Conservation (phyloP, 805 yeast genomes). For the Hanseniaspora meyeri region DNA sequence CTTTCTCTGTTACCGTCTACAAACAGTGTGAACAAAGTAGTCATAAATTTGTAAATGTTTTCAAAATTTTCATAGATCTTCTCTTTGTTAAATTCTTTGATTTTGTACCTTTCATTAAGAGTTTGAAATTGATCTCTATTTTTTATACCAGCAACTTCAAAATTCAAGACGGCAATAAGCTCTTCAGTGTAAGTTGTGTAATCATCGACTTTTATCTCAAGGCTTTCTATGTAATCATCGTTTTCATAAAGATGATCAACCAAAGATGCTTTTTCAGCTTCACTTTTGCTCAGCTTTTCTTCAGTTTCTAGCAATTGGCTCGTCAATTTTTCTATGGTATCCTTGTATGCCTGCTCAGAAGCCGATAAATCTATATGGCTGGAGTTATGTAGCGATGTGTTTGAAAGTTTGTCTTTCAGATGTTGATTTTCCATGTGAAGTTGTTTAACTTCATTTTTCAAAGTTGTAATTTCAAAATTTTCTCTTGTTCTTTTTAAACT, state of each 20-base stretch:
- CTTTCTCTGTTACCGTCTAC: slow-evolving; percentile 8
- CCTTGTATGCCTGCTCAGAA: not conserved
- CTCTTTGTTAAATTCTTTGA: not conserved
- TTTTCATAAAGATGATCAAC: not conserved
- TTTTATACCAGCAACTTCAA: not conserved
- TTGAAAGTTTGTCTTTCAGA: not conserved
- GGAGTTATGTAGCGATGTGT: not conserved
- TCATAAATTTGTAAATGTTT: slow-evolving; percentile 3
- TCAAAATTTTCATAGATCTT: slow-evolving; percentile 4
- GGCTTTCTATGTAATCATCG: not conserved
- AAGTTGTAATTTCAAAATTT: slow-evolving; percentile 2
- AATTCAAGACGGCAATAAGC: not conserved
- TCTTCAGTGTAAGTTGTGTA: slow-evolving; percentile 1
- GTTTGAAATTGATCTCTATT: slow-evolving; percentile 3
- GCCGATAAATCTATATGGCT: not conserved
- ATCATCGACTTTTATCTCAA: not conserved
- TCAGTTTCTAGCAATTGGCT: not conserved
- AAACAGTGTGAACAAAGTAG: not conserved
- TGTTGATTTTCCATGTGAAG: slow-evolving; percentile 5
- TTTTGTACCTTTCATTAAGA: not conserved
- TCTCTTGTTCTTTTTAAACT: not conserved
- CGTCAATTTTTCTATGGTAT: not conserved
- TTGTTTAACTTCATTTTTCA: not conserved
- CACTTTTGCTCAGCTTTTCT: not conserved
- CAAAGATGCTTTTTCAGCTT: not conserved